Base-by-base conservation (phyloP, 345 rosid species). In the Limnanthes douglasii region DNA sequence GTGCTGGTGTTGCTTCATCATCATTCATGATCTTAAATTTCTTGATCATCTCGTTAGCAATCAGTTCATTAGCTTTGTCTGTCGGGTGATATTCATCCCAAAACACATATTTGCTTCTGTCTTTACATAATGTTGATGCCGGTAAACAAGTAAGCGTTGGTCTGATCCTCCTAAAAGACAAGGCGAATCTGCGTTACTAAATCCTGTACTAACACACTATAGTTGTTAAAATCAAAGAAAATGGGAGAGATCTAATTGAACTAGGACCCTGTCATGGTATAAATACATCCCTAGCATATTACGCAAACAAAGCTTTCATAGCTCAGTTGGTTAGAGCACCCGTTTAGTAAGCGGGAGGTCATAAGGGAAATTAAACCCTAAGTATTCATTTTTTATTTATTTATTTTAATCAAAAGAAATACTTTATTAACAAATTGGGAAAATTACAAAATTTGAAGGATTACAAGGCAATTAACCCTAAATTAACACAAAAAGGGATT, bases 31-130 rank as follows among this genome's bases (percentile, higher is more conserved):
- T 75, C 28, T 78, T 79, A 24, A 82, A 69, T 53, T 78, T 73
- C 44, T 78, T 78, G 46, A 73, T 68, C 29, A 88, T 86, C n/a
- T 75, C 86, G 21, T 65, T 63, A 2, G 97, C 95, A 18, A 86
- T 66, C 44, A 82, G 58, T 60, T 78, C 69, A 30, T 82, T 83
- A 5, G 93, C 97, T 1, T 56, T 44, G 11, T 88, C 95, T 2
- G 93, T 62, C 8, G 97, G 97, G 48, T 88, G 97, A 42, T 83
- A 88, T 50, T 88, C 95, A n/a, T 83, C 97, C 97, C 97, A 88
- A 35, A 88, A 88, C 54, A 83, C 80, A 16, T 75, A 83, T 55
- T 78, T 75, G 67, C 83, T 88, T 58, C 97, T 56, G 48, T 88
- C 95, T 21, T 48, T 47, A 47, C 95, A 88, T 65, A 88, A 32